Percentiles rank a stretch among this genome's conserved stretches.
Evolutionary conservation across 208 protist species (phyloP).

Genomic region (Leishmania braziliensis): DNA sequence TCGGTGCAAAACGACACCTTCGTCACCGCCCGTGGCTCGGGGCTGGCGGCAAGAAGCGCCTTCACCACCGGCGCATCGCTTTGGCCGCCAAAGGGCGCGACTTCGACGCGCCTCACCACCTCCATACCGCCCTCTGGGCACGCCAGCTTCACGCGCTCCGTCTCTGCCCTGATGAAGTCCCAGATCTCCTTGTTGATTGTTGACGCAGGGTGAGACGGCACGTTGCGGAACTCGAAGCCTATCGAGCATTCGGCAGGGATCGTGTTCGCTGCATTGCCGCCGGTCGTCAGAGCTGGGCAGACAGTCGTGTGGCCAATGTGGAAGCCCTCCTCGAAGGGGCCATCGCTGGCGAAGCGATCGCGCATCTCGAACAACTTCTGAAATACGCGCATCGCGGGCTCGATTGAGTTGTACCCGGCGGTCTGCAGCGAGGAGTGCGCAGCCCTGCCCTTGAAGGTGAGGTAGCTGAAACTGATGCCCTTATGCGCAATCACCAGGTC

Average conservation of each 20-base stretch:
- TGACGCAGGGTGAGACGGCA: constrained; percentile 31
- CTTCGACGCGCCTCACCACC: constrained; percentile 5
- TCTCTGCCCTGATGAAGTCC: constrained; percentile 29
- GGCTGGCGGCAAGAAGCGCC: constrained; percentile 29
- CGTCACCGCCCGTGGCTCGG: constrained; percentile 10
- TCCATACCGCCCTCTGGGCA: constrained; percentile 18
- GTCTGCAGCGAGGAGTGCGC: constrained; percentile 60
- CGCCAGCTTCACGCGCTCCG: constrained; percentile 22
- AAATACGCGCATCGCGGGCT: constrained; percentile 38
- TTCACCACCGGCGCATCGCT: constrained; percentile 30
- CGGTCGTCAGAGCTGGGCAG: constrained; percentile 35
- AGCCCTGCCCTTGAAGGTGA: constrained; percentile 47
- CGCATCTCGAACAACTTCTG: constrained; percentile 40
- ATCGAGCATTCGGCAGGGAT: constrained; percentile 51
- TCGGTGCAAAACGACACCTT: constrained; percentile 68
- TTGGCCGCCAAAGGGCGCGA: constrained; percentile 31
- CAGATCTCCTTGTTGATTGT: constrained; percentile 35
- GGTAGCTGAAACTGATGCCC: constrained; percentile 33
- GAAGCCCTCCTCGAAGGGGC: constrained; percentile 45
- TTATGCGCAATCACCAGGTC: constrained; percentile 60
- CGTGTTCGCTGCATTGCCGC: constrained; percentile 62
- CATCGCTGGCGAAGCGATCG: constrained; percentile 43
- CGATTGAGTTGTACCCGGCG: constrained; percentile 40
- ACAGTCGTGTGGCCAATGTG: constrained; percentile 39
- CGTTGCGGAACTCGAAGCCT: constrained; percentile 59